Percentiles rank a stretch among this genome's conserved stretches.
These are phyloP conservation scores for Gillenia trifoliata DNA, from an alignment of 306 rosid genomes.

Conservation along the genomic window DNA sequence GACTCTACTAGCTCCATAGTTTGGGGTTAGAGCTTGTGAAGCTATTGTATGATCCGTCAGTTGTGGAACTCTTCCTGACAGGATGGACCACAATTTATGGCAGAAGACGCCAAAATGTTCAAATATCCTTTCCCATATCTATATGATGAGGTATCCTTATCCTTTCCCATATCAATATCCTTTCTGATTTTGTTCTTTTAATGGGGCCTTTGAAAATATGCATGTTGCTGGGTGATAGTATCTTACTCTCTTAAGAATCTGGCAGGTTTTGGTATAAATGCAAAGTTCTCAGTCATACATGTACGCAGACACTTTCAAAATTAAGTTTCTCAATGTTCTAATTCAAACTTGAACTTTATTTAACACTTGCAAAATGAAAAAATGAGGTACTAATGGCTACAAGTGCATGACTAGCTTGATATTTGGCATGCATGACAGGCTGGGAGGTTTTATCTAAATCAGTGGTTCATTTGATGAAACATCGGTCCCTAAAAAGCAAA, in stretches of 20 bases:
- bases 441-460: not conserved
- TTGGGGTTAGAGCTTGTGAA: constrained; percentile 28
- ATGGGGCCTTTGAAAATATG: not conserved
- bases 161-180: constrained; percentile 87
- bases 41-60: constrained; percentile 33
- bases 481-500: not conserved
- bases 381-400: not conserved
- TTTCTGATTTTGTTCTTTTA: constrained; percentile 21
- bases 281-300: not conserved
- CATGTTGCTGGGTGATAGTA: not conserved
- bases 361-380: not conserved
- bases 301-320: not conserved
- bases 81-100: constrained; percentile 94
- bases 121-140: constrained; percentile 87
- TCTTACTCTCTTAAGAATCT: not conserved
- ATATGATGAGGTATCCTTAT: constrained; percentile 92
- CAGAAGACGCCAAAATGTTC: constrained; percentile 74
- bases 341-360: not conserved
- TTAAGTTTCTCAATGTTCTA: not conserved
- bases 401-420: not conserved
- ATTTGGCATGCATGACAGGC: not conserved
- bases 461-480: not conserved
- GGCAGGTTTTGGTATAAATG: not conserved
- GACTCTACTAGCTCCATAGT: constrained; percentile 26
- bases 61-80: constrained; percentile 49